Conservation (phyloP, 2,329 filamentous ascomycete genomes). For the Fusarium sp. region DNA sequence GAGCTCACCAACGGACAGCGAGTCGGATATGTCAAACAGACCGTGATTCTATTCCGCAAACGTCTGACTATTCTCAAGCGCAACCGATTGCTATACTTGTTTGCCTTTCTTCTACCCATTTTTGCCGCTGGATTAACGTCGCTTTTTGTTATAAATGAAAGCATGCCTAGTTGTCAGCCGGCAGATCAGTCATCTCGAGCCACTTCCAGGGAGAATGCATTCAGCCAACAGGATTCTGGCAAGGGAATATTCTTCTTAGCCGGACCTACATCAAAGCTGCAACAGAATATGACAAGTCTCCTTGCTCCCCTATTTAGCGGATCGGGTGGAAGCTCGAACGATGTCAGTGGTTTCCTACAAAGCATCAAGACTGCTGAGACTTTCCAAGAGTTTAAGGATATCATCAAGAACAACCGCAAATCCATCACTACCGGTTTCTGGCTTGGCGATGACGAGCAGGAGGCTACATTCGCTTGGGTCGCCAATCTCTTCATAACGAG, state of each 20-base stretch:
- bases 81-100: constrained; percentile 81
- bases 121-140: constrained; percentile 83
- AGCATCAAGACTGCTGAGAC: constrained; percentile 67
- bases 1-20: constrained; percentile 75
- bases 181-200: constrained; percentile 59
- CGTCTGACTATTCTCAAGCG: constrained; percentile 80
- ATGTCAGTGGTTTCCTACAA: neutral
- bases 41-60: constrained; percentile 81
- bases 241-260: constrained; percentile 48
- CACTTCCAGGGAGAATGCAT: constrained; percentile 53
- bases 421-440: constrained; percentile 83
- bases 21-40: constrained; percentile 78
- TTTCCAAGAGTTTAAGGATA: constrained; percentile 75
- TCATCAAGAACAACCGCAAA: constrained; percentile 71
- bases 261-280: constrained; percentile 56
- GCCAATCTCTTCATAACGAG: constrained; percentile 71
- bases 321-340: constrained; percentile 36
- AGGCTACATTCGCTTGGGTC: constrained; percentile 78
- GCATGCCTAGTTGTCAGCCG: constrained; percentile 65
- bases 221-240: constrained; percentile 53
- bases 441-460: constrained; percentile 70
- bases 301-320: constrained; percentile 57
- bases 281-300: constrained; percentile 48
- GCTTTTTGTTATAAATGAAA: constrained; percentile 75
- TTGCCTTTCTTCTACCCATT: constrained; percentile 82